phyloP scores from a whole-genome alignment of 2,329 filamentous ascomycete genomes.

The Macrophomina pseudophaseolina region DNA sequence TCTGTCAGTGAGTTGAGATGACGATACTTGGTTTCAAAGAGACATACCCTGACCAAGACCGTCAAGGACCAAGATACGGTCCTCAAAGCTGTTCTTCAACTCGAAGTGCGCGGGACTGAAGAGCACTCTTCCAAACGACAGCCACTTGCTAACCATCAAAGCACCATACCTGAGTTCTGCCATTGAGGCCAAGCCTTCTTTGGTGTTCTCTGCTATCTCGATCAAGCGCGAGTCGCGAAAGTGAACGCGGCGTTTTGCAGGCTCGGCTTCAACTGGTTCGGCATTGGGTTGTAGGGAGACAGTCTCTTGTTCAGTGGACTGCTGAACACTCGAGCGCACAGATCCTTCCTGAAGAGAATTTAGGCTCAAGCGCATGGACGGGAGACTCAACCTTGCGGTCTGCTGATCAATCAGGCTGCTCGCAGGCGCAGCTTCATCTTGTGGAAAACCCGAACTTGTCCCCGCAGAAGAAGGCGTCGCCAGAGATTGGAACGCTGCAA shows the following conservation, averaged over 20 bases:
- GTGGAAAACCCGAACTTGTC: constrained; percentile 1
- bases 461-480: constrained; percentile 38
- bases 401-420: constrained; percentile 10
- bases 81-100: constrained; percentile 62
- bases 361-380: constrained; percentile 22
- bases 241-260: constrained; percentile 23
- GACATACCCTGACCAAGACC: constrained; percentile 72
- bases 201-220: constrained; percentile 45
- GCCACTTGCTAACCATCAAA: constrained; percentile 86
- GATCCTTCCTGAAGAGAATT: constrained; percentile 29
- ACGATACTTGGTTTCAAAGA: not conserved
- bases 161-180: constrained; percentile 80
- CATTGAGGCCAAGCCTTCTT: constrained; percentile 55
- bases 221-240: constrained; percentile 65
- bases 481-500: constrained; percentile 50
- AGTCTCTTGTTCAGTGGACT: constrained; percentile 29
- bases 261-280: not conserved
- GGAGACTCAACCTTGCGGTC: constrained; percentile 26
- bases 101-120: constrained; percentile 81
- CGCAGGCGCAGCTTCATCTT: constrained; percentile 2
- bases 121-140: constrained; percentile 81
- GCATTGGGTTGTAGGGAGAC: not conserved
- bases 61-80: constrained; percentile 76
- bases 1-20: constrained; percentile 46
- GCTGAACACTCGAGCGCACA: constrained; percentile 42